Percentiles rank a stretch among this genome's conserved stretches.
phyloP scores from a whole-genome alignment of 257 asterid species.

The Paulownia fortunei region DNA sequence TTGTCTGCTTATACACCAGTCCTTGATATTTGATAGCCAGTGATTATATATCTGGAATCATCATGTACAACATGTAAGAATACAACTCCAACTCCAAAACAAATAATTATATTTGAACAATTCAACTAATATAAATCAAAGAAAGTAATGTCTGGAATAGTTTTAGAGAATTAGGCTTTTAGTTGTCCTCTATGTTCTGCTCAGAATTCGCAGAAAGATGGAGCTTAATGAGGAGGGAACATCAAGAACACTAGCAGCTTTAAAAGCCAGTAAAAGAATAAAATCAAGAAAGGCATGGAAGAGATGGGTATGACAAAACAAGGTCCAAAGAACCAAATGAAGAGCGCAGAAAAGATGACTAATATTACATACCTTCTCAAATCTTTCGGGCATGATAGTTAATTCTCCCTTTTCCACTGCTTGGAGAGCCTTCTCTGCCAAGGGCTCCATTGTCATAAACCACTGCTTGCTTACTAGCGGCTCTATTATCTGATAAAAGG shows the following conservation, averaged over 20 bases:
- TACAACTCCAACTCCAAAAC: constrained; percentile 9
- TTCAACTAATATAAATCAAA: constrained; percentile 2
- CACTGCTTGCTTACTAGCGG: constrained; percentile 98
- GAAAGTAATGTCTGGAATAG: not conserved
- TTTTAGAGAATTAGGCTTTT: not conserved
- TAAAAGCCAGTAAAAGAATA: constrained; percentile 12
- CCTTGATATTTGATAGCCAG: constrained; percentile 97
- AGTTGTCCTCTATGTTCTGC: constrained; percentile 1
- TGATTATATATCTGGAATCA: constrained; percentile 81
- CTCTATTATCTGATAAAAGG: constrained; percentile 75
- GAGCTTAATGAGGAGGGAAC: constrained; percentile 17
- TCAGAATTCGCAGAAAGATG: constrained; percentile 26
- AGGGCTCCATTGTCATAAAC: constrained; percentile 96
- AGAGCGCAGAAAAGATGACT: constrained; percentile 17
- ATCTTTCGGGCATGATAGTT: constrained; percentile 91
- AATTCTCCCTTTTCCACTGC: constrained; percentile 89
- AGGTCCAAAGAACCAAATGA: constrained; percentile 26
- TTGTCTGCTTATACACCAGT: constrained; percentile 99
- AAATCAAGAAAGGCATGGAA: constrained; percentile 20
- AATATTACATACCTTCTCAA: constrained; percentile 74
- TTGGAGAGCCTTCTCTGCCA: constrained; percentile 94
- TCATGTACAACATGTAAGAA: constrained; percentile 41
- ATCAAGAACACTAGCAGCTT: constrained; percentile 15
- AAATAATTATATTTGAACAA: constrained; percentile 6
- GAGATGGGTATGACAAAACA: constrained; percentile 17